Evolutionary conservation across 1,139 yeast species (phyloP).

Genomic region (Lodderomyces beijingensis): DNA sequence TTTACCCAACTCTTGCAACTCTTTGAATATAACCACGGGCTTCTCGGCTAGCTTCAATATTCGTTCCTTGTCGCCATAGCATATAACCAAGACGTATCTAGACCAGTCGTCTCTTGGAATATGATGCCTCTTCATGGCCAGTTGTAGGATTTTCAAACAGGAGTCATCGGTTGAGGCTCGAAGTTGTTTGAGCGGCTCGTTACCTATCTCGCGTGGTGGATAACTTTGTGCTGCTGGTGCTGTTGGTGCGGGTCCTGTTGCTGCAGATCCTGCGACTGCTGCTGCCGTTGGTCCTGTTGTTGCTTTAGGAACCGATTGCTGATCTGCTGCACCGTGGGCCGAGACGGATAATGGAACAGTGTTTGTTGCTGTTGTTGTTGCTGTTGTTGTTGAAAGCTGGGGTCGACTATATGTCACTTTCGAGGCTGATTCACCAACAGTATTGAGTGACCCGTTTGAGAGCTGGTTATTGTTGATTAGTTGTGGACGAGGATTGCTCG

Average conservation of each 20-base stretch:
- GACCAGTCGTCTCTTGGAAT: constrained; percentile 81
- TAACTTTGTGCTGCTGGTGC: neutral
- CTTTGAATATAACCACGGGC: constrained; percentile 87
- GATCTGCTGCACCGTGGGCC: neutral
- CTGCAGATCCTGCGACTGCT: too few species aligned
- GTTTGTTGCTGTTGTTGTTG: constrained; percentile 1
- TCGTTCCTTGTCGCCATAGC: constrained; percentile 89
- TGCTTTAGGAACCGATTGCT: too few species aligned
- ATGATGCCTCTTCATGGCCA: constrained; percentile 84
- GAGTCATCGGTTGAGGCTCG: constrained; percentile 91
- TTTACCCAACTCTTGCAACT: constrained; percentile 78
- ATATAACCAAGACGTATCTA: constrained; percentile 82
- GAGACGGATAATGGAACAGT: neutral
- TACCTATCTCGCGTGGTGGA: constrained; percentile 7
- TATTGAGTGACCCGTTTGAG: neutral
- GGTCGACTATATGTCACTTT: neutral
- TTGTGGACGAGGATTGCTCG: constrained; percentile 4
- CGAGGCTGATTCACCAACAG: neutral
- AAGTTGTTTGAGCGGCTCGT: constrained; percentile 79
- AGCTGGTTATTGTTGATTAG: neutral
- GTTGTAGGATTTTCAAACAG: constrained; percentile 82
- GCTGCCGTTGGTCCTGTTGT: constrained; percentile 1
- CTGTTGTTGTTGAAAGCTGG: neutral
- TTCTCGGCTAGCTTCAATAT: constrained; percentile 79
- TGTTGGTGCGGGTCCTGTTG: neutral